Percentiles rank a stretch among this genome's conserved stretches.
These are phyloP conservation scores for Oldenlandia corymbosa DNA, from an alignment of 257 asterid species.

Conservation along the genomic window DNA sequence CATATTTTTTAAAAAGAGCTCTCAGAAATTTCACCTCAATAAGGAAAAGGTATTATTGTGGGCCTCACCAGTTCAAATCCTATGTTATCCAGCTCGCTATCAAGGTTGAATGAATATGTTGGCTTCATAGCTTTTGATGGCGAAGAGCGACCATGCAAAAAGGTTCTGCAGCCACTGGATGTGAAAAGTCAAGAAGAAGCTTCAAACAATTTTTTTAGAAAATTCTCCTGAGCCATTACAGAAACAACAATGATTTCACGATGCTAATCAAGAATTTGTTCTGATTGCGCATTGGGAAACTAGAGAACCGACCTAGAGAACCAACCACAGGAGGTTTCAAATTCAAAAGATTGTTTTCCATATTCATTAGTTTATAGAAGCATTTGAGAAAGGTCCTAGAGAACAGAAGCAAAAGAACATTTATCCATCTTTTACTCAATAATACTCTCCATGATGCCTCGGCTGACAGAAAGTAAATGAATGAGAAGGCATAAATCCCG, in stretches of 20 bases:
- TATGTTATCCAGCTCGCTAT: conserved; percentile 34
- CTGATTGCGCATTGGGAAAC: neutral
- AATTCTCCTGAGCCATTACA: conserved; percentile 7
- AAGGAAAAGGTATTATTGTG: neutral
- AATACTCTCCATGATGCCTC: neutral
- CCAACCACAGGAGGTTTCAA: neutral
- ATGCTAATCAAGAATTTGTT: conserved; percentile 5
- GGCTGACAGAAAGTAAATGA: neutral
- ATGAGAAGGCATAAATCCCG: neutral
- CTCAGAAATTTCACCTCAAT: neutral
- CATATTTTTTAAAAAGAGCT: neutral
- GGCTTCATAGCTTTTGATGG: conserved; percentile 34
- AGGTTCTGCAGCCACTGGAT: conserved; percentile 42
- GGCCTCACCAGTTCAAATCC: conserved; percentile 48
- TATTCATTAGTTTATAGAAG: neutral
- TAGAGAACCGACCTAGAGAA: conserved; percentile 1
- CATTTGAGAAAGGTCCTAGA: no score
- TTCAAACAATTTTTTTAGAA: conserved; percentile 6
- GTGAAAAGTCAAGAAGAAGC: conserved; percentile 19
- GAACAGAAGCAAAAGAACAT: conserved; percentile 1
- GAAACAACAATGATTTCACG: conserved; percentile 5
- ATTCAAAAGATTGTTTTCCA: neutral
- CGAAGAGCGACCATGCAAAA: conserved; percentile 41
- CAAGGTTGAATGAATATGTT: conserved; percentile 30
- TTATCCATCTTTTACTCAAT: neutral